phyloP scores from a whole-genome alignment of 1,284 basidiomycete genomes.

The Sparassis latifolia region DNA sequence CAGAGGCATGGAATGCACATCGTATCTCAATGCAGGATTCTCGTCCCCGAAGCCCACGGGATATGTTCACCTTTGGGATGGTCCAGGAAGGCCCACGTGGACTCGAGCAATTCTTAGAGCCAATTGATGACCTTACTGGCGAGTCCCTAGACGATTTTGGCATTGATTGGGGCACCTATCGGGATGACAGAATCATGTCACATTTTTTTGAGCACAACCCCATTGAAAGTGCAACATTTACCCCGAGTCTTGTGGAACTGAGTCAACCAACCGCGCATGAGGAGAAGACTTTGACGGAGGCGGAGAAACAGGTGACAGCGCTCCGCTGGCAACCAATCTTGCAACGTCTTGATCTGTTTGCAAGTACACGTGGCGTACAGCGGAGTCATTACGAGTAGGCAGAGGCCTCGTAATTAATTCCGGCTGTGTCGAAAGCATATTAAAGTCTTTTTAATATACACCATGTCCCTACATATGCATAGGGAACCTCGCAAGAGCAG shows the following conservation, averaged over 20 bases:
- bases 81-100: conserved; percentile 13
- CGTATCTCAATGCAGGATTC: conserved; percentile 10
- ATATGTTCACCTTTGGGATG: conserved; percentile 18
- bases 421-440: not conserved
- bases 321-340: too few species aligned
- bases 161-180: conserved; percentile 14
- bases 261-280: too few species aligned
- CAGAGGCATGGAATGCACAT: conserved; percentile 21
- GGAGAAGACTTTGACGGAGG: too few species aligned
- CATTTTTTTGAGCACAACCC: conserved; percentile 7
- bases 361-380: too few species aligned
- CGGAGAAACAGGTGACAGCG: too few species aligned
- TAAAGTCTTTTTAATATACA: too few species aligned
- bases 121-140: not conserved
- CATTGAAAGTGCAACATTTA: not conserved
- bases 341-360: too few species aligned
- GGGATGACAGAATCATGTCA: not conserved
- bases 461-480: too few species aligned
- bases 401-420: too few species aligned
- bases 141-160: conserved; percentile 16
- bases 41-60: conserved; percentile 5
- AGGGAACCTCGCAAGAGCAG: too few species aligned
- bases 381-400: too few species aligned
- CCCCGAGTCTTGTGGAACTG: too few species aligned
- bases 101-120: conserved; percentile 15